A percentile compares a stretch with the other conserved stretches of the same genome.
These are phyloP conservation scores for Bonia amplexicaulis DNA, from an alignment of 176 grass and related monocot species.

Conservation along the genomic window DNA sequence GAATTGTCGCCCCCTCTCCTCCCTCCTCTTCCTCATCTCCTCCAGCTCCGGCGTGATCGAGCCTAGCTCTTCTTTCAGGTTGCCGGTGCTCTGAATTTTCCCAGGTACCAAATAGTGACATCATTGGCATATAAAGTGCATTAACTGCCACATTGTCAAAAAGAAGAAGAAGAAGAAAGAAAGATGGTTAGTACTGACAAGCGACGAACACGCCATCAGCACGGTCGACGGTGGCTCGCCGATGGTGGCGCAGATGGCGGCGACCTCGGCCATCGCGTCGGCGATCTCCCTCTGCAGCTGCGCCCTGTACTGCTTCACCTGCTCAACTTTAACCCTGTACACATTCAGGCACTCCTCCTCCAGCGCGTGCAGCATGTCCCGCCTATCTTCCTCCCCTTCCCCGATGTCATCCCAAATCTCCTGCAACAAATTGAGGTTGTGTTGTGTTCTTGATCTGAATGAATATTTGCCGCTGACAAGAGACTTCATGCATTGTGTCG, in stretches of 20 bases:
- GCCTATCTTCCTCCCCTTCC: slow-evolving; percentile 52
- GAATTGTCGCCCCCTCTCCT: slow-evolving; percentile 54
- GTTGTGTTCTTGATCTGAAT: background rate
- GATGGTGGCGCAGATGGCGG: slow-evolving; percentile 58
- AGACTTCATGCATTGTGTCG: background rate
- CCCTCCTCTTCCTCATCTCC: slow-evolving; percentile 47
- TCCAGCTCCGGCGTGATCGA: slow-evolving; percentile 51
- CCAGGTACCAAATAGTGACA: background rate
- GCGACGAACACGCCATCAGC: slow-evolving; percentile 3
- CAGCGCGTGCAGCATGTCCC: slow-evolving; percentile 44
- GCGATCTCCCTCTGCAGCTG: slow-evolving; percentile 53
- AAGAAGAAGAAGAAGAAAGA: background rate
- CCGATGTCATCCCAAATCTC: slow-evolving; percentile 84
- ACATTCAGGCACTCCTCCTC: slow-evolving; percentile 80
- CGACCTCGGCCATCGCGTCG: slow-evolving; percentile 56
- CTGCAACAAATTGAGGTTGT: slow-evolving; percentile 4
- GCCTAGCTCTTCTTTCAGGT: slow-evolving; percentile 63
- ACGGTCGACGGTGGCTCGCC: slow-evolving; percentile 39
- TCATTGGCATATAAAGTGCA: no score
- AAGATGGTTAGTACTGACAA: background rate
- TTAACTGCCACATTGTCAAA: background rate
- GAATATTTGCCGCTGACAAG: background rate
- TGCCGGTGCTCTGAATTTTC: slow-evolving; percentile 36
- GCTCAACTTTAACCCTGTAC: slow-evolving; percentile 56
- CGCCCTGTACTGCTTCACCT: slow-evolving; percentile 46